Evolutionary conservation across 768 basidiomycete genomes (phyloP), one percentile per base, ranked within the genome.

Genomic region (Lactarius quietus): DNA sequence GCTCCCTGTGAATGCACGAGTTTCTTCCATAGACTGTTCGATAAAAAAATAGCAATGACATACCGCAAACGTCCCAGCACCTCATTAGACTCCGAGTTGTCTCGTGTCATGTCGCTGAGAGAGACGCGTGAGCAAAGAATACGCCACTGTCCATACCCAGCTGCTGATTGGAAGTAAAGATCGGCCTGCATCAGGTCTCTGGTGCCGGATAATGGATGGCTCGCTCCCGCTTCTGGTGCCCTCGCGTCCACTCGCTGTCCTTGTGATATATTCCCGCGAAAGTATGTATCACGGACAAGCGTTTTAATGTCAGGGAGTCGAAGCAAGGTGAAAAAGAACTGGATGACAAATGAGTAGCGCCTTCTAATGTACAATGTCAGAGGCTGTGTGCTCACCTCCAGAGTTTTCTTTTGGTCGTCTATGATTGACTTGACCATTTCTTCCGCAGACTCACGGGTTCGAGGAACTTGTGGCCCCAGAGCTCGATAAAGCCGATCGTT

Each of bases 101-200:
- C 57, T 58, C 51, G 65, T 3, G 41, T 33, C 61, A 59, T 20
- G 4, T 53, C 51, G 12, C 45, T 43, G 15, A 58, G 39, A 45
- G 26, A 66, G 4, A 3, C 12, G 14, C 17, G 26, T 6, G 57
- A 23, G 23, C 41, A 66, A 17, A 62, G 57, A n/a, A 66, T 54
- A 6, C 57, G 53, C 65, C 65, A 66, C n/a, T 62, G 51, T 20
- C 65, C 65, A 20, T 41, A 54, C 23, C 57, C 65, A 14, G 38
- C 10, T 18, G 57, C 56, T 1, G 65, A 62, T 28, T 43, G 61
- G 15, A 62, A 62, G 57, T 62, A 54, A 17, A 66, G 57, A 62
- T 66, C 65, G 8, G 57, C 52, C 12, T 33, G 65, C n/a, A 66
- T 58, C 17, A 17, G 26, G 0, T 58, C 57, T 45, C 15, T 8